A percentile compares a stretch with the other conserved stretches of the same genome.
These are phyloP conservation scores for Chlorella sp. DNA, from an alignment of 139 green algal genomes.

Conservation along the genomic window DNA sequence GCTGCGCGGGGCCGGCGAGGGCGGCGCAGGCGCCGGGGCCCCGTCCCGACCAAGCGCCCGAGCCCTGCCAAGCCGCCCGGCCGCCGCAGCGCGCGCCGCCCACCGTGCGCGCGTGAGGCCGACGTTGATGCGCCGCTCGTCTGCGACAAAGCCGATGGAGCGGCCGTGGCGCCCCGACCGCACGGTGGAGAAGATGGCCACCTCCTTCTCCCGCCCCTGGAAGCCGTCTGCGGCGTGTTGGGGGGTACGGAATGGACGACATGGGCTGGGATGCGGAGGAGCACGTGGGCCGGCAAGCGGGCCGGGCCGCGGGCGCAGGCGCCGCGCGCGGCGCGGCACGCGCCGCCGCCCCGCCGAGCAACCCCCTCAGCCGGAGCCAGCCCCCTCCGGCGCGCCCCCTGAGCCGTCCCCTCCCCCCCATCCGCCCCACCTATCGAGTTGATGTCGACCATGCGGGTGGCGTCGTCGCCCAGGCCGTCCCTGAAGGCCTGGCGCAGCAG, in stretches of 20 bases:
- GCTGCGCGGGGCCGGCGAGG: neutral
- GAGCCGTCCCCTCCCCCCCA: too few species aligned
- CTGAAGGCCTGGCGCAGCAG: constrained; percentile 38
- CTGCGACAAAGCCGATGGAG: constrained; percentile 92
- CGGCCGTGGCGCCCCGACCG: constrained; percentile 51
- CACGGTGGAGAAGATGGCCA: constrained; percentile 89
- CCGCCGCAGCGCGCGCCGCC: constrained; percentile 19
- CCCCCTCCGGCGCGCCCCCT: too few species aligned
- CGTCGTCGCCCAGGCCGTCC: constrained; percentile 71
- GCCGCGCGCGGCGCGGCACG: too few species aligned
- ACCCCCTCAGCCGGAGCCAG: too few species aligned
- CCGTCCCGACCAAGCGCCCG: neutral
- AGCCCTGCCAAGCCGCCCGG: neutral
- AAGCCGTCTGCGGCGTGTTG: too few species aligned
- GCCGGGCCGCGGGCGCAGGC: too few species aligned
- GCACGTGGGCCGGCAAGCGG: too few species aligned
- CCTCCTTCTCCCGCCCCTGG: constrained; percentile 91
- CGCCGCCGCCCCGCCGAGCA: too few species aligned
- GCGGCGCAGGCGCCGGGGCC: too few species aligned
- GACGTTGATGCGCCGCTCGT: constrained; percentile 94
- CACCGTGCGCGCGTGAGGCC: constrained; percentile 89
- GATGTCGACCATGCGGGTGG: constrained; percentile 78
- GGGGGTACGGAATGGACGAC: too few species aligned
- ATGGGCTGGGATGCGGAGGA: too few species aligned
- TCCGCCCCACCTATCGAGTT: too few species aligned